Conservation (phyloP, 2,329 filamentous ascomycete genomes). For the Apiospora saccharicola region DNA sequence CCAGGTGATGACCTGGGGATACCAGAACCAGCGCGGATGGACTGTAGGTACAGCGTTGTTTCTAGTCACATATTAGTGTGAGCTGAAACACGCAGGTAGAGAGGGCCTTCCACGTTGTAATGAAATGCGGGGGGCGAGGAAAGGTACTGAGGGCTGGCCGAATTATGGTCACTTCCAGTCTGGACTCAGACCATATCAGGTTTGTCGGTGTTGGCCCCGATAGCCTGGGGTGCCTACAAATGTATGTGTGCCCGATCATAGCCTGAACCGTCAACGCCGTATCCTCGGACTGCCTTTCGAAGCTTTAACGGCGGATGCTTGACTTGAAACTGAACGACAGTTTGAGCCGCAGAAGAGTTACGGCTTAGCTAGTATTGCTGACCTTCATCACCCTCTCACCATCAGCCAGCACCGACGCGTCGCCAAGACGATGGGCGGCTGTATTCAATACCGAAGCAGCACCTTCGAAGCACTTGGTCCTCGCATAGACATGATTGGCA, state of each 20-base stretch:
- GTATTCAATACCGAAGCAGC: too few relatives aligned
- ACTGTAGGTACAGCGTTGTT: conserved; percentile 27
- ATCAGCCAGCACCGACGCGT: too few relatives aligned
- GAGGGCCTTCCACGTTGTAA: not conserved
- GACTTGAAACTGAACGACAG: too few relatives aligned
- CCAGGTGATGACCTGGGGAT: conserved; percentile 34
- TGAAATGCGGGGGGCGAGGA: too few relatives aligned
- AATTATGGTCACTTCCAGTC: not conserved
- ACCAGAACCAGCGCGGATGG: conserved; percentile 29
- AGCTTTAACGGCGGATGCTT: too few relatives aligned
- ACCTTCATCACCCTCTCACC: too few relatives aligned
- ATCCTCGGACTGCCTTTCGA: not conserved
- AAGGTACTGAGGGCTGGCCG: not conserved
- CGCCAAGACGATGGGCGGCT: too few relatives aligned
- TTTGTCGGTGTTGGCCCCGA: not conserved
- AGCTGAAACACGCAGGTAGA: not conserved
- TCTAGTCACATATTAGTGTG: not conserved
- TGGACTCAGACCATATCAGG: not conserved
- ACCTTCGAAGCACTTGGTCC: too few relatives aligned
- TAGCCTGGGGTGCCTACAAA: not conserved
- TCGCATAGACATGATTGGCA: too few relatives aligned
- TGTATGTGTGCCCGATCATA: not conserved
- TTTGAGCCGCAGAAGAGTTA: too few relatives aligned
- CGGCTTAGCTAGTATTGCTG: too few relatives aligned
- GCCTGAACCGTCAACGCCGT: not conserved